Evolutionary conservation across 129 eudicot genomes (phyloP).

Genomic region (Dittrichia graveolens): DNA sequence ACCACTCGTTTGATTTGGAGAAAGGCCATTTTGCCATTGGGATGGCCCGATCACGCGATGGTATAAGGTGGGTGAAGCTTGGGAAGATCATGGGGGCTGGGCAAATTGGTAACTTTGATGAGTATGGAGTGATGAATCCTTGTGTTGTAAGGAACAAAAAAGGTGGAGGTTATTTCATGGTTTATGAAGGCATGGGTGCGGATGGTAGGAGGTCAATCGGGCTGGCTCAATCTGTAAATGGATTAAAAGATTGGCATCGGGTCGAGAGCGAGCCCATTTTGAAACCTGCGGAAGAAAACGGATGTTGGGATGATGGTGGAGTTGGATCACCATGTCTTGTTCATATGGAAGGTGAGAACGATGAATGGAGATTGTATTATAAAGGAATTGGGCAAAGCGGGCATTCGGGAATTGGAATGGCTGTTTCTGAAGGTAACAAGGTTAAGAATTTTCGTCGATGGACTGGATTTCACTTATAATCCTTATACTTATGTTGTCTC

Average conservation of each 20-base stretch:
- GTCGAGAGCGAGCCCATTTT: constrained; percentile 50
- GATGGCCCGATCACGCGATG: constrained; percentile 88
- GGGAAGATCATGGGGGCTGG: constrained; percentile 80
- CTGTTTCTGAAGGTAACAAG: constrained; percentile 61
- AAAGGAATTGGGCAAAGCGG: constrained; percentile 65
- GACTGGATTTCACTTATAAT: constrained; percentile 60
- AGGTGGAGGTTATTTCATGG: constrained; percentile 91
- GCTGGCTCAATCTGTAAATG: constrained; percentile 66
- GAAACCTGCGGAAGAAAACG: constrained; percentile 43
- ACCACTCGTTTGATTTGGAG: constrained; percentile 71
- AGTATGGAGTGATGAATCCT: constrained; percentile 65
- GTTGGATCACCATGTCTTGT: constrained; percentile 87
- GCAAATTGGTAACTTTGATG: constrained; percentile 54
- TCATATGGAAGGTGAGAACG: constrained; percentile 78
- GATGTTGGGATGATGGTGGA: constrained; percentile 71
- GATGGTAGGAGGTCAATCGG: constrained; percentile 75
- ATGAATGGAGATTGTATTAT: constrained; percentile 91
- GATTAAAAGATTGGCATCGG: constrained; percentile 72
- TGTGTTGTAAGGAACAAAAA: constrained; percentile 56
- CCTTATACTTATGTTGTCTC: background rate
- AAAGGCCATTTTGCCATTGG: constrained; percentile 62
- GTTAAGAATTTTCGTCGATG: constrained; percentile 52
- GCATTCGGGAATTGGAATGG: constrained; percentile 73
- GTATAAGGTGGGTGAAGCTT: constrained; percentile 81
- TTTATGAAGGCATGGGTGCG: constrained; percentile 79